Conservation (phyloP, 805 yeast species). For the Debaryomyces castellii region DNA sequence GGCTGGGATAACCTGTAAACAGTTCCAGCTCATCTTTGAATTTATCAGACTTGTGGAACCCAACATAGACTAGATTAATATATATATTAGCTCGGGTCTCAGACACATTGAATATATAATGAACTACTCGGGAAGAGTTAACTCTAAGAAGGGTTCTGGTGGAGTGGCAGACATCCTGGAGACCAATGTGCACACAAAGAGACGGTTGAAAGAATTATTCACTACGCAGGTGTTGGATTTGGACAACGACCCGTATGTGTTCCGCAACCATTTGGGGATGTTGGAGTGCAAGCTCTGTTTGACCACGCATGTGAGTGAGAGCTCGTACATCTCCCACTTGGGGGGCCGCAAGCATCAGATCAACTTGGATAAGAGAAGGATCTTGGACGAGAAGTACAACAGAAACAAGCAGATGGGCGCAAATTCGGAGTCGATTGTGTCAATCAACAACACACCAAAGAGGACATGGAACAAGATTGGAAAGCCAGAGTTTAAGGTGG, state of each 20-base stretch:
- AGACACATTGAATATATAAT: too few relatives aligned
- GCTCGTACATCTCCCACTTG: slow-evolving; percentile 80
- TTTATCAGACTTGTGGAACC: not conserved
- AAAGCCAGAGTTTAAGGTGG: slow-evolving; percentile 65
- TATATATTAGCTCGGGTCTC: too few relatives aligned
- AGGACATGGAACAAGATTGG: slow-evolving; percentile 63
- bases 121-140: slow-evolving; percentile 90
- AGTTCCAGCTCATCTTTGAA: not conserved
- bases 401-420: slow-evolving; percentile 15
- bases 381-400: slow-evolving; percentile 33
- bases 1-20: slow-evolving; percentile 4
- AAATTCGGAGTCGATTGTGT: slow-evolving; percentile 16
- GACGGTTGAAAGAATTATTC: slow-evolving; percentile 65
- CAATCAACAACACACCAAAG: slow-evolving; percentile 41
- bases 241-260: slow-evolving; percentile 78
- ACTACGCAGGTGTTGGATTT: slow-evolving; percentile 48
- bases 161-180: slow-evolving; percentile 79
- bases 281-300: slow-evolving; percentile 83
- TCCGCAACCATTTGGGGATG: slow-evolving; percentile 78
- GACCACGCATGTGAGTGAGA: slow-evolving; percentile 77
- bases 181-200: slow-evolving; percentile 64
- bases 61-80: too few relatives aligned
- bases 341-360: slow-evolving; percentile 81
- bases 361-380: slow-evolving; percentile 60
- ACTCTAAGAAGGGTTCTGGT: slow-evolving; percentile 88